A percentile compares a stretch with the other conserved stretches of the same genome.
phyloP scores from a whole-genome alignment of 176 grass and related monocot species.

The Cenchrus purpureus region DNA sequence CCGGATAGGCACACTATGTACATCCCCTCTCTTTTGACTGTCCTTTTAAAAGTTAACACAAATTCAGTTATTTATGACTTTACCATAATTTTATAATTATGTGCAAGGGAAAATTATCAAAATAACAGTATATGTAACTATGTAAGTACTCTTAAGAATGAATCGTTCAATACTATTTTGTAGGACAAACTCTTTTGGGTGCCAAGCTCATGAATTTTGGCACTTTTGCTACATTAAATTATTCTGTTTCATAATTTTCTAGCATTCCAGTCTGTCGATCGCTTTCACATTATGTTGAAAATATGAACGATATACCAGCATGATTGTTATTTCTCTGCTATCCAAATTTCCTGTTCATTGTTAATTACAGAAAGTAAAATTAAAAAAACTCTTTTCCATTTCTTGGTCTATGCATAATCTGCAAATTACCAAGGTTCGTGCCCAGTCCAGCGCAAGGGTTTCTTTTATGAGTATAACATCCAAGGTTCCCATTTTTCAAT shows the following conservation, averaged over 20 bases:
- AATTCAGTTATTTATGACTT: neutral
- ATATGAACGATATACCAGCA: neutral
- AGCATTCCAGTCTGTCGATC: neutral
- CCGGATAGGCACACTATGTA: neutral
- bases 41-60: neutral
- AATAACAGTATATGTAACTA: neutral
- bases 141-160: neutral
- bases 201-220: neutral
- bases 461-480: slow-evolving; percentile 20
- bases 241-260: neutral
- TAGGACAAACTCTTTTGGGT: neutral
- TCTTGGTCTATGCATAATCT: neutral
- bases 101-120: neutral
- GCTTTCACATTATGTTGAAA: neutral
- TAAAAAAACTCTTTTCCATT: neutral
- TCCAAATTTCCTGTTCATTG: neutral
- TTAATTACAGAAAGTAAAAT: neutral
- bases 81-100: neutral
- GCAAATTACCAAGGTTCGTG: slow-evolving; percentile 25
- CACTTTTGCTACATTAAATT: neutral
- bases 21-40: neutral
- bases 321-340: neutral
- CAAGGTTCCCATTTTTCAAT: slow-evolving; percentile 19
- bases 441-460: slow-evolving; percentile 4
- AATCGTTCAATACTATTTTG: neutral